phyloP scores from a whole-genome alignment of 139 green algal species.

The Coelastrella sp. region DNA sequence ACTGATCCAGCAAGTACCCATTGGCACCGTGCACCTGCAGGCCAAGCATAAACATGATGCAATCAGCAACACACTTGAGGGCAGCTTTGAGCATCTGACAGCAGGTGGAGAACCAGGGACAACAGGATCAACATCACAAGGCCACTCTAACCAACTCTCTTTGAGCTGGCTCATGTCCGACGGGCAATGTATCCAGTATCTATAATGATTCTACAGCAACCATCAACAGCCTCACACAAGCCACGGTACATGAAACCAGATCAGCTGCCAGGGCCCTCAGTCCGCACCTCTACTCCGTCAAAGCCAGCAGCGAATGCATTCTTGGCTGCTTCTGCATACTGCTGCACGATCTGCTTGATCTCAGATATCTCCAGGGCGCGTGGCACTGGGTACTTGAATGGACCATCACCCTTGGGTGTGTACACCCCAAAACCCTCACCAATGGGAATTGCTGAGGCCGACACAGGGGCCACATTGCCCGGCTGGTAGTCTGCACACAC shows the following conservation, averaged over 20 bases:
- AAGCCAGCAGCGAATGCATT: slow-evolving; percentile 36
- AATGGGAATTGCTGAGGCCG: slow-evolving; percentile 24
- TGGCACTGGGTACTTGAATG: background rate
- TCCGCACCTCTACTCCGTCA: slow-evolving; percentile 2
- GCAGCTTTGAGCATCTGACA: background rate
- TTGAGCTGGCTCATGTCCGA: background rate
- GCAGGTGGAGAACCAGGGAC: background rate
- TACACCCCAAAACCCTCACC: slow-evolving; percentile 19
- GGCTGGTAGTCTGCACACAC: slow-evolving; percentile 34
- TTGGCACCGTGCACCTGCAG: slow-evolving; percentile 79
- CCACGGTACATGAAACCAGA: background rate
- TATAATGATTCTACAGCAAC: background rate
- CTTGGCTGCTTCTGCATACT: background rate
- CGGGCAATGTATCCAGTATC: background rate
- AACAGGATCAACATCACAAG: no score
- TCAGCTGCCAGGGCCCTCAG: background rate
- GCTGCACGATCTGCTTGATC: background rate
- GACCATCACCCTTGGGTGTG: slow-evolving; percentile 5
- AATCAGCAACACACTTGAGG: background rate
- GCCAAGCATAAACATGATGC: no score
- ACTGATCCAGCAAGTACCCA: slow-evolving; percentile 79
- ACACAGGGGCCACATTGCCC: background rate
- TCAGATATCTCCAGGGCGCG: background rate
- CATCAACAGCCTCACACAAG: background rate
- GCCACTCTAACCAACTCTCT: background rate